Evolutionary conservation across 345 rosid genomes (phyloP), one percentile per base, ranked within the genome.

Genomic region (Gossypium australe): DNA sequence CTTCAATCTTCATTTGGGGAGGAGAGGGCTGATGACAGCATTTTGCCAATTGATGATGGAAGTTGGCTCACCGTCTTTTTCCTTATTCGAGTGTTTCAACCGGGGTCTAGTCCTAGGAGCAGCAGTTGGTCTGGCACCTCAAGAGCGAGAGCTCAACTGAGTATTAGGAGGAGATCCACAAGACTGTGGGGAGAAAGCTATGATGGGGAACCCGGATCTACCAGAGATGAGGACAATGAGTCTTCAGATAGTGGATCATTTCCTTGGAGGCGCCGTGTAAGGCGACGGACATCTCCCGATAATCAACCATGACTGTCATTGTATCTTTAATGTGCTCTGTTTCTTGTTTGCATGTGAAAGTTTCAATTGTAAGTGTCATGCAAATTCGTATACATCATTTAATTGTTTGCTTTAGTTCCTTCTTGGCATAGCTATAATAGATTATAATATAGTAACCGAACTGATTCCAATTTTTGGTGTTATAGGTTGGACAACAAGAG

Each of bases 31-130:
- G 96, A 88, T 7, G 90, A 87, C 9, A 73, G 75, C 49, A 76
- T 80, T 75, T 70, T 82, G 75, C 88, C 93, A 3, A 82, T 85
- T 2, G 96, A 88, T 65, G 95, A 91, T 68, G 88, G 92, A 34
- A 87, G 94, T 58, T 91, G 85, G 94, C 92, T 91, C 56, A 95
- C 97, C 4, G 97, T 93, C 7, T 88, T 90, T 78, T 90, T 95
- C 65, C 96, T 95, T 59, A 87, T 93, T 63, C 82, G 99, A 16
- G 97, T 91, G 44, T 87, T 93, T 75, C 86, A 89, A 62, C 96
- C 98, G 10, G 90, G 86, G 34, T 81, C 90, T 9, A 85, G 89
- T 82, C 81, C 92, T 27, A 87, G 97, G 82, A 88, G 89, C 80
- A 88, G 90, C 78, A 85, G 94, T 81, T 89, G 94, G 97, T 87